phyloP scores from a whole-genome alignment of 2,329 filamentous ascomycete genomes.

The Mycosphaerelloides madeirae region DNA sequence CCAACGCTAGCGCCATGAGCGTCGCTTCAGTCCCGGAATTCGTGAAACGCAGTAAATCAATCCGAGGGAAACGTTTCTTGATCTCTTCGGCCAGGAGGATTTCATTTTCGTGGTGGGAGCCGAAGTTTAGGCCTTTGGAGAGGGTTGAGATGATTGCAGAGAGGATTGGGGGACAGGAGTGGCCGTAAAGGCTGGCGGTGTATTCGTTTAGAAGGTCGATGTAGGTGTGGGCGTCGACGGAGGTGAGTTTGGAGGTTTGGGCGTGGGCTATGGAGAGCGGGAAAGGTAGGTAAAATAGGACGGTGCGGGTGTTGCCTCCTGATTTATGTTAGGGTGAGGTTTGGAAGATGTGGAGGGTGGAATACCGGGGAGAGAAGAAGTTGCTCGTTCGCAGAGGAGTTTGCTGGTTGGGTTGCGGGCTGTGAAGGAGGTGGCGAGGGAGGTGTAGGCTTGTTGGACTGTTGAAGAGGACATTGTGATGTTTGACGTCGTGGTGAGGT shows the following conservation, averaged over 20 bases:
- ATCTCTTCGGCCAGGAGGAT: slow-evolving; percentile 48
- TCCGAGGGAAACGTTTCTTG: slow-evolving; percentile 47
- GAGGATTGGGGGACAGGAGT: slow-evolving; percentile 55
- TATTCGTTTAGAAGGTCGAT: slow-evolving; percentile 60
- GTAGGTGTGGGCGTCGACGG: slow-evolving; percentile 40
- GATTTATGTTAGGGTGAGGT: neutral
- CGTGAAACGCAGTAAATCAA: slow-evolving; percentile 57
- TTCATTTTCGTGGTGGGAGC: slow-evolving; percentile 52
- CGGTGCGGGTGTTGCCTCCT: slow-evolving; percentile 37
- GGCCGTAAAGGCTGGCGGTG: slow-evolving; percentile 62
- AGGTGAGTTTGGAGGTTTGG: slow-evolving; percentile 24
- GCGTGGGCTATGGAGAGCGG: slow-evolving; percentile 32
- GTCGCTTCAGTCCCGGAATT: slow-evolving; percentile 66
- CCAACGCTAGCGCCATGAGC: slow-evolving; percentile 54
- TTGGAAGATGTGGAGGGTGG: neutral
- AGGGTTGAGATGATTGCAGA: slow-evolving; percentile 46
- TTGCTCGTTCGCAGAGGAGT: slow-evolving; percentile 28
- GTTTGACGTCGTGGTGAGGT: neutral
- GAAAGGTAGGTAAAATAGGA: slow-evolving; percentile 36
- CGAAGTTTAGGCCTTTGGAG: slow-evolving; percentile 51
- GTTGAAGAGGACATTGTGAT: neutral
- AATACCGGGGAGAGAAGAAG: slow-evolving; percentile 28
- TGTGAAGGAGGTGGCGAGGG: slow-evolving; percentile 4
- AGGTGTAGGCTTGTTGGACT: slow-evolving; percentile 3
- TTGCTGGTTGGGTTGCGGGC: slow-evolving; percentile 11